Base-by-base conservation (phyloP, 2,329 filamentous ascomycete genomes). In the Ceratocystis diversiconidia region DNA sequence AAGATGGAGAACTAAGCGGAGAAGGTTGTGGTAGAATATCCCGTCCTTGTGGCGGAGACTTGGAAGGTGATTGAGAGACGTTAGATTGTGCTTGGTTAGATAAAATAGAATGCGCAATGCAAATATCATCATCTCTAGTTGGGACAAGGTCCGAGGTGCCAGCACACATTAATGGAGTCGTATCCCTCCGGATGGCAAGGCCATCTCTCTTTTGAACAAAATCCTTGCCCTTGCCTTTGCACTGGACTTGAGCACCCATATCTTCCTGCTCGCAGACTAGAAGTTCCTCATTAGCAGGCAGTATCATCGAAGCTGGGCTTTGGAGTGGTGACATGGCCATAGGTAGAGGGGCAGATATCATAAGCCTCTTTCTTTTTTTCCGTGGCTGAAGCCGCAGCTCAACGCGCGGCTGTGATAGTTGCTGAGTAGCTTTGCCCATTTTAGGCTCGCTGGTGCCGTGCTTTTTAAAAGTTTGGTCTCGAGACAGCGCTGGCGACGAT, bases 321-420 rank as follows among this genome's bases (percentile, higher is more conserved):
- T 28, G 46, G 8, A 59, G 55, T 44, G 50, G 19, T 25, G 25
- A 28, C 36, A 65, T 6, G 6, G 30, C n/a, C 28, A 57, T 41
- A 28, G 43, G 41, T 41, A 57, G 43, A 7, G 63, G 28, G 17
- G 63, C 63, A 48, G 63, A 57, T 46, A 65, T 65, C 63, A 65
- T 65, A 15, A 65, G 43, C 3, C 63, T 57, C 43, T 61, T 65
- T 46, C 63, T 43, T 43, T 52, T 65, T 25, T 46, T 32, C 12
- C 57, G 44, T 15, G 63, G 52, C 25, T 46, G 52, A 2, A 65
- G 55, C 44, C 44, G 55, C 15, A 65, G 55, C n/a, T 65, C 63
- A 12, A 65, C 43, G 4, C 55, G 63, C 2, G 63, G 63, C 55
- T 65, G 63, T 17, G 63, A 65, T 12, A 28, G n/a, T n/a, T 55